Percentiles rank a stretch among this genome's conserved stretches.
Evolutionary conservation across 257 asterid species (phyloP).

Genomic region (Solanum phureja): DNA sequence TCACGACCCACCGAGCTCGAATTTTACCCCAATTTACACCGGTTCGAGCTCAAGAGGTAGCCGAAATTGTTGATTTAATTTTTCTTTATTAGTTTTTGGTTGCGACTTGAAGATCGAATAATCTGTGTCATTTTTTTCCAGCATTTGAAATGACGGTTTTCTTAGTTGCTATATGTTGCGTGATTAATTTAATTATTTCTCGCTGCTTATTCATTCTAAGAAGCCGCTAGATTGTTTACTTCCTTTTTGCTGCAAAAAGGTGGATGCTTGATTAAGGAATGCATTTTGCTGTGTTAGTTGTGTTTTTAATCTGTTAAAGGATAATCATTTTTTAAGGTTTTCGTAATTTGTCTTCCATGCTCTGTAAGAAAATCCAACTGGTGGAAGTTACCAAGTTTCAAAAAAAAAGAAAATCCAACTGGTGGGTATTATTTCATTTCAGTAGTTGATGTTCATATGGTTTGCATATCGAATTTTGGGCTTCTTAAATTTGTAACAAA

Average conservation of each 20-base stretch:
- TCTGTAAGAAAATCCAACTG: too few species aligned
- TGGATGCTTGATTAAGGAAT: neutral
- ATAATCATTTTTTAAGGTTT: neutral
- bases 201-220: neutral
- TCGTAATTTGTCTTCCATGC: neutral
- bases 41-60: constrained; percentile 63
- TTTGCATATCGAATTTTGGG: neutral
- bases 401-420: neutral
- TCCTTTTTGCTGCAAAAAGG: neutral
- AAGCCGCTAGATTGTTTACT: neutral
- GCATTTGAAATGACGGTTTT: neutral
- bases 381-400: too few species aligned
- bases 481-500: neutral
- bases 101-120: neutral
- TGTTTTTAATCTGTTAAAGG: neutral
- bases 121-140: neutral
- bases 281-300: neutral
- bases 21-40: constrained; percentile 3
- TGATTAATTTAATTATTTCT: neutral
- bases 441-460: neutral
- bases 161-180: neutral
- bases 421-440: neutral
- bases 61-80: neutral
- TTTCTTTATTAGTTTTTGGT: neutral
- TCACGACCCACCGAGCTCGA: constrained; percentile 7